Conservation (phyloP, 225 moss, liverwort and hornwort genomes). For the Bryoerythrophyllum caledonicum region DNA sequence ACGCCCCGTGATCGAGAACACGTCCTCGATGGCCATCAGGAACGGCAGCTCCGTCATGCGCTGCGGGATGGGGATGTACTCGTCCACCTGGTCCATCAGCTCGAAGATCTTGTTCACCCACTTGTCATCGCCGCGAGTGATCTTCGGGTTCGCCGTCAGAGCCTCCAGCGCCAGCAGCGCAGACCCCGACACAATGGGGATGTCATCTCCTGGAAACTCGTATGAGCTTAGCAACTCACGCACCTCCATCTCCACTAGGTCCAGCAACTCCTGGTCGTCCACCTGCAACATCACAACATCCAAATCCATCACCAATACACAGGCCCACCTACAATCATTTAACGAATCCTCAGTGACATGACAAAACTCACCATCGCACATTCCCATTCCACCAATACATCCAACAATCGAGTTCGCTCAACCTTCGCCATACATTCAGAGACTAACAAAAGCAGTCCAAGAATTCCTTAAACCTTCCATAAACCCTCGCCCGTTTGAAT, state of each 20-base stretch:
- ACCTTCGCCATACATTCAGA: neutral
- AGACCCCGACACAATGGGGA: slow-evolving; percentile 75
- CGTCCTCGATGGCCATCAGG: slow-evolving; percentile 80
- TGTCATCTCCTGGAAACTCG: slow-evolving; percentile 78
- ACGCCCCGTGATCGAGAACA: slow-evolving; percentile 81
- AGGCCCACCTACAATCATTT: no score
- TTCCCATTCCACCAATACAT: no score
- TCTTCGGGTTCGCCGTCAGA: slow-evolving; percentile 16
- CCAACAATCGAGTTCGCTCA: no score
- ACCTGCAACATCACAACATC: slow-evolving; percentile 28
- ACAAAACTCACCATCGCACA: neutral
- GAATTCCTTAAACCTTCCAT: neutral
- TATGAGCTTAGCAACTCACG: slow-evolving; percentile 65
- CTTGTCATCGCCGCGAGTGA: slow-evolving; percentile 48
- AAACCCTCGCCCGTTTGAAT: neutral
- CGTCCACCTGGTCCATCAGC: slow-evolving; percentile 71
- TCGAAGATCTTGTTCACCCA: slow-evolving; percentile 80
- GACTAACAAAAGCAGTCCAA: neutral
- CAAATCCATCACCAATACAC: neutral
- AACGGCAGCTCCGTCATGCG: slow-evolving; percentile 68
- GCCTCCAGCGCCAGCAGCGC: slow-evolving; percentile 64
- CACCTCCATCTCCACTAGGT: slow-evolving; percentile 75
- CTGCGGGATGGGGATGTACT: slow-evolving; percentile 69
- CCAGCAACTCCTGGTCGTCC: slow-evolving; percentile 72
- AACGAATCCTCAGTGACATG: no score